Percentiles rank a stretch among this genome's conserved stretches.
phyloP scores from a whole-genome alignment of 768 basidiomycete species.

The Cystofilobasidium ferigula region DNA sequence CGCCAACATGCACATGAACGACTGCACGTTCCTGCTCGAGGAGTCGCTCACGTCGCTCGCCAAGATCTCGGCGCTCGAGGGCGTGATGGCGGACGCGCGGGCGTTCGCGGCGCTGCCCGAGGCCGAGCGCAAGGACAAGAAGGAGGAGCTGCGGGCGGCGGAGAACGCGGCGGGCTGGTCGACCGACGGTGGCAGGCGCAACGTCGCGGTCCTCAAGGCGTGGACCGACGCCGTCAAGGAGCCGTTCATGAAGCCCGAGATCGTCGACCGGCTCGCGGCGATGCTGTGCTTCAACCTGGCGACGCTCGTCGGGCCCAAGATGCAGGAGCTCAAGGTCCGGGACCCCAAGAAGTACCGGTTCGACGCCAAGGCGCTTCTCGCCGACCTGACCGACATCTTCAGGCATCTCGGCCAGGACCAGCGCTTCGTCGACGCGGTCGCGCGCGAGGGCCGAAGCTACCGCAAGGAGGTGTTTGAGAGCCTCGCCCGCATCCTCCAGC shows the following conservation, averaged over 20 bases:
- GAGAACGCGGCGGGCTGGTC: constrained; percentile 79
- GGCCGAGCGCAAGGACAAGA: constrained; percentile 73
- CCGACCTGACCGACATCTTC: constrained; percentile 80
- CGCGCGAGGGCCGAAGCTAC: constrained; percentile 89
- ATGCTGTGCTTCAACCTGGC: constrained; percentile 93
- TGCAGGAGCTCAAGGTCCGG: constrained; percentile 70
- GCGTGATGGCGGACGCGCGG: constrained; percentile 64
- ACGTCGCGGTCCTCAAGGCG: constrained; percentile 77
- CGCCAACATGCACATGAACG: constrained; percentile 96
- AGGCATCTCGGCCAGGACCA: constrained; percentile 70
- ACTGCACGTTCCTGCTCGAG: constrained; percentile 95
- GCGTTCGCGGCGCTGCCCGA: constrained; percentile 57
- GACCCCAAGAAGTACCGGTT: constrained; percentile 83
- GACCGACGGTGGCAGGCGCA: constrained; percentile 72
- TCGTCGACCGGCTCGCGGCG: constrained; percentile 85
- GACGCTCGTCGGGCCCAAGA: constrained; percentile 76
- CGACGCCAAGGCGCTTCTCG: constrained; percentile 66
- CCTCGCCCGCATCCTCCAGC: constrained; percentile 57
- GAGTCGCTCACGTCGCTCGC: constrained; percentile 81
- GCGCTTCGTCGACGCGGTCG: constrained; percentile 74
- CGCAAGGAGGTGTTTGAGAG: constrained; percentile 67
- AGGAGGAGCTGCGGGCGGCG: constrained; percentile 60
- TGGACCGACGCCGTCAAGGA: constrained; percentile 84
- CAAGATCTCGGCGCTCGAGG: constrained; percentile 76
- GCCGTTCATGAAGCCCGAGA: constrained; percentile 93